Evolutionary conservation across 116 monocot genomes (phyloP), one percentile per base, ranked within the genome.

Genomic region (Papilionanthe hybrid): DNA sequence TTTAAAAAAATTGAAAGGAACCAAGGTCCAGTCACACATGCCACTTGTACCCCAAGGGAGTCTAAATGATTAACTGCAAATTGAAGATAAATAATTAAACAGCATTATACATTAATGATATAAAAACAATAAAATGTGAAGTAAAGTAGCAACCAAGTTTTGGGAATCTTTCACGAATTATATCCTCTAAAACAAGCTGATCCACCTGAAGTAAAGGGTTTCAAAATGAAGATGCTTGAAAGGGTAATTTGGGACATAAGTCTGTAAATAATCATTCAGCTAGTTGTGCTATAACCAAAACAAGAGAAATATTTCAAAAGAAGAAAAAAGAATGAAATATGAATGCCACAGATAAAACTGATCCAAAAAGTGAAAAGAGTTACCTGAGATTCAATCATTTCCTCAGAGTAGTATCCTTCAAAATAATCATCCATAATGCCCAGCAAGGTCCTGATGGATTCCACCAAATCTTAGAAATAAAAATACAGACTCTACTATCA

Each of bases 311-410:
- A 73, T 17, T 18, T 20, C 20, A 44, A 10, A 8, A 42, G 43
- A 73, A 73, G 17, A 28, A 19, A 73, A 19, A 19, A 73, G 1
- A 43, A 73, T 15, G 43, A 5, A 73, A 43, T 6, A 73, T 43
- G 37, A 18, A 42, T n/a, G 20, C 5, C 43, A 10, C 20, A 0
- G 1, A 53, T 53, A 53, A 71, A 13, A 71, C 37, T 13, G 12
- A 71, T 30, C 22, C 63, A 71, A 30, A 43, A 23, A 25, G 53
- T 29, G 73, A 22, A n/a, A 83, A 82, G 60, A 41, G 47, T 86
- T 81, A 97, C 97, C 97, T 94, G 97, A 79, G 92, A 92, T 82
- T 97, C 97, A 77, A 94, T 97, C 97, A 97, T 97, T 88, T 97
- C 94, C 73, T 96, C 97, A 13, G 94, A 86, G 81, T 97, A 97